Conservation (phyloP, 2,329 filamentous ascomycete genomes). For the Phaeophleospora eucalypticola region DNA sequence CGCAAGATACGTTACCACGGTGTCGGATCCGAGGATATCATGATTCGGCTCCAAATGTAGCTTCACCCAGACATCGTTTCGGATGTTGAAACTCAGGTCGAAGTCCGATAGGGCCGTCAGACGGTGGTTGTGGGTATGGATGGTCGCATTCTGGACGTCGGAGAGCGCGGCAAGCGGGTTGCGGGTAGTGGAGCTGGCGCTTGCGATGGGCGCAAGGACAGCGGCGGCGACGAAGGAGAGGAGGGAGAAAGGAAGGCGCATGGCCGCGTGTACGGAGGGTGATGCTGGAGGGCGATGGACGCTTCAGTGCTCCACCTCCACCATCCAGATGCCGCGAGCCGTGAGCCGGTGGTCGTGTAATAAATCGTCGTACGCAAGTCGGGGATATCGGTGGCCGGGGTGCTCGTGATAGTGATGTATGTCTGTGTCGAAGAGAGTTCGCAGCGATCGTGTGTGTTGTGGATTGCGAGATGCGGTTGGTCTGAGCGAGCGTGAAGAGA, state of each 20-base stretch:
- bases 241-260: conserved; percentile 13
- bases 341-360: background rate
- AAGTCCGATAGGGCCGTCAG: conserved; percentile 79
- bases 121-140: conserved; percentile 73
- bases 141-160: conserved; percentile 66
- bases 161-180: conserved; percentile 74
- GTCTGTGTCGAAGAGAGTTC: no score
- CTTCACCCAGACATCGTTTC: conserved; percentile 65
- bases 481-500: no score
- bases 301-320: background rate
- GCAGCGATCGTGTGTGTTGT: no score
- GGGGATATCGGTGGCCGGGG: no score
- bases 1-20: conserved; percentile 68
- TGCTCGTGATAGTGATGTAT: no score
- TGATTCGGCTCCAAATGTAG: conserved; percentile 84
- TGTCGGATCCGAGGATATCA: conserved; percentile 75
- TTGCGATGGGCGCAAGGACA: conserved; percentile 19
- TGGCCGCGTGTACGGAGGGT: conserved; percentile 10
- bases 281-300: background rate
- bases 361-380: no score
- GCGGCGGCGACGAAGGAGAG: conserved; percentile 19
- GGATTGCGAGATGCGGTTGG: no score
- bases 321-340: no score
- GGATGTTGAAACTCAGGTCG: conserved; percentile 74
- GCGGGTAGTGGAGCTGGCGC: conserved; percentile 58